Percentiles rank a stretch among this genome's conserved stretches.
Evolutionary conservation across 345 rosid genomes (phyloP).

Genomic region (Syzygium jambos): DNA sequence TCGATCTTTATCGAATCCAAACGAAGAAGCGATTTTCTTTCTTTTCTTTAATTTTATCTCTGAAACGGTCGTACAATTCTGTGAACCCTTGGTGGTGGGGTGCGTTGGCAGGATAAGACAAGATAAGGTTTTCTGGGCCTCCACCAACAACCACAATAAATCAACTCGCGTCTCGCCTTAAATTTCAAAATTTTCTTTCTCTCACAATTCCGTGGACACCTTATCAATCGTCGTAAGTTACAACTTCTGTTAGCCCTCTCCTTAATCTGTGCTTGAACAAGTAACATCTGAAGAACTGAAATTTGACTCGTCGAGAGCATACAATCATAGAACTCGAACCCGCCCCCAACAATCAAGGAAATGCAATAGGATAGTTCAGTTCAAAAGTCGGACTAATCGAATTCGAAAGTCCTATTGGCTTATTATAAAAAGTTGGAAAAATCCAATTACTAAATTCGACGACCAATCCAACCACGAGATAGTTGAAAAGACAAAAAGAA

Average conservation of each 20-base stretch:
- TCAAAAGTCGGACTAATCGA: background rate
- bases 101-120: slow-evolving; percentile 24
- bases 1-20: background rate
- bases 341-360: background rate
- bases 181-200: background rate
- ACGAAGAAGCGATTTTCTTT: background rate
- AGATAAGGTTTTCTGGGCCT: slow-evolving; percentile 37
- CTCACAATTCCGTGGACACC: background rate
- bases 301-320: background rate
- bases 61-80: background rate
- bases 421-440: background rate
- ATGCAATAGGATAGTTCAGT: background rate
- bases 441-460: background rate
- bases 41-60: background rate
- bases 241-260: background rate
- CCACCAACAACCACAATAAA: slow-evolving; percentile 5
- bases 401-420: background rate
- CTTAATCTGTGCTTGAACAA: background rate
- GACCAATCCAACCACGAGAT: background rate
- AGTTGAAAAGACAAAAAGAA: background rate
- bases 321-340: background rate
- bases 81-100: slow-evolving; percentile 24
- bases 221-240: background rate
- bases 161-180: background rate
- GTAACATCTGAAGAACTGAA: background rate